Base-by-base conservation (phyloP, 2,329 filamentous ascomycete genomes). In the Hawksworthiomyces lignivorus region DNA sequence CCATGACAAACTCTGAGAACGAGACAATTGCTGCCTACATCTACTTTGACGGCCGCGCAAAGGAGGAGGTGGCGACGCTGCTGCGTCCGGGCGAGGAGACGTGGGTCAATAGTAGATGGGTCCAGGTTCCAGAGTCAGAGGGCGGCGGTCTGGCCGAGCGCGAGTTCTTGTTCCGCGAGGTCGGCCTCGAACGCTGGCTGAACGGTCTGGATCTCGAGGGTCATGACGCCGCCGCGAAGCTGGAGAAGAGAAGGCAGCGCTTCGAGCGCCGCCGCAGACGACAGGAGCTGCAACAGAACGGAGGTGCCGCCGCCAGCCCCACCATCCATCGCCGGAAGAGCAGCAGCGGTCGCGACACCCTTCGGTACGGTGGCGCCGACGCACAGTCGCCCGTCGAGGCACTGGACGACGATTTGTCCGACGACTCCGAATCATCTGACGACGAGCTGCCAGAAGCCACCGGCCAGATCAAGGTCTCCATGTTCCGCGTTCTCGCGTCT, bases 71-170 rank as follows among this genome's bases (percentile, higher is more conserved):
- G 4, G 92, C 92, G 39, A 98, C 92, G 11, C 69, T 98, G 44
- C 70, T 98, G 39, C 76, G 92, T 42, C 84, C 89, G 11, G 90
- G 92, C 19, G 92, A 97, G 60, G 92, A 98, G 65, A 98, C 92
- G 2, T 98, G 92, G 92, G 94, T 98, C 19, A 98, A 97, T 58
- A 96, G 88, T 43, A 76, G 92, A 54, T 98, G 92, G 92, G 92
- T 98, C 37, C 90, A 94, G 58, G 80, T 98, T 7, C 87, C 90
- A 3, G 82, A 89, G 21, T 79, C 83, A 19, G 90, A 97, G 63
- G 90, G 90, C 24, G 92, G 92, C 37, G 92, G 92, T 31, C 76
- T 98, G 34, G 92, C 92, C 22, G 92, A 98, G 68, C 80, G 92
- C 50, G 92, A 98, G 60, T 98, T 98, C 54, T 68, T 98, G 50